A percentile compares a stretch with the other conserved stretches of the same genome.
Conservation (phyloP, 2,329 filamentous ascomycete genomes). For the Whalleya microplaca region DNA sequence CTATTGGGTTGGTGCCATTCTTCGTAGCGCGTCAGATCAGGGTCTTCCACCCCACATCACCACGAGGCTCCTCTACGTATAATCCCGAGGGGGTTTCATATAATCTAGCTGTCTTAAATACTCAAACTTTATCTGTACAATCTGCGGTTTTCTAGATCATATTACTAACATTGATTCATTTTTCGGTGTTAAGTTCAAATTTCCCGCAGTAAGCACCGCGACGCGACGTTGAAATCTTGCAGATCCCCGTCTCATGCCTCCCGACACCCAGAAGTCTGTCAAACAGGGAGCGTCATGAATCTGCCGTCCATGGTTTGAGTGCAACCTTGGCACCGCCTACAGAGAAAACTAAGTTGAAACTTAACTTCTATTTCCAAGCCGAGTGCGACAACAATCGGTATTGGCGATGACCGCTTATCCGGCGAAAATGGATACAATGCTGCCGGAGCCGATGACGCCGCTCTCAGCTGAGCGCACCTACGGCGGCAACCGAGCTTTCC, state of each 20-base stretch:
- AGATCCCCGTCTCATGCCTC: constrained; percentile 1
- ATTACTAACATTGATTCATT: not conserved
- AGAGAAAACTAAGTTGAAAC: constrained; percentile 1
- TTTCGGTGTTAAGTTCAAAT: not conserved
- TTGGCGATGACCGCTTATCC: not conserved
- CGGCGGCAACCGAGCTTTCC: constrained; percentile 70
- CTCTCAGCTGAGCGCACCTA: constrained; percentile 47
- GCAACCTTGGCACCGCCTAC: not conserved
- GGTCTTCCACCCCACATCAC: constrained; percentile 4
- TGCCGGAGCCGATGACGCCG: constrained; percentile 46
- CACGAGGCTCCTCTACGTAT: constrained; percentile 16
- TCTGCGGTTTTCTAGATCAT: not conserved
- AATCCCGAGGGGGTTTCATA: constrained; percentile 1
- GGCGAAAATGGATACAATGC: constrained; percentile 39
- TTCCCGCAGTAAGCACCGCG: not conserved
- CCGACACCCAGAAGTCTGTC: not conserved
- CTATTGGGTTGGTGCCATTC: constrained; percentile 20
- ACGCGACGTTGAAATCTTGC: not conserved
- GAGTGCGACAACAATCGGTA: constrained; percentile 4
- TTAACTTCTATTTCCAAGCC: not conserved
- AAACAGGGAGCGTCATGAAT: constrained; percentile 11
- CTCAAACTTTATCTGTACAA: not conserved
- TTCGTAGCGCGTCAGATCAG: constrained; percentile 17
- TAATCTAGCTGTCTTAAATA: not conserved
- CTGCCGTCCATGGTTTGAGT: constrained; percentile 3